These are phyloP conservation scores for bread wheat (Triticum aestivum) DNA, from an alignment of 176 grass and related monocot genomes.

Conservation along the genomic window DNA sequence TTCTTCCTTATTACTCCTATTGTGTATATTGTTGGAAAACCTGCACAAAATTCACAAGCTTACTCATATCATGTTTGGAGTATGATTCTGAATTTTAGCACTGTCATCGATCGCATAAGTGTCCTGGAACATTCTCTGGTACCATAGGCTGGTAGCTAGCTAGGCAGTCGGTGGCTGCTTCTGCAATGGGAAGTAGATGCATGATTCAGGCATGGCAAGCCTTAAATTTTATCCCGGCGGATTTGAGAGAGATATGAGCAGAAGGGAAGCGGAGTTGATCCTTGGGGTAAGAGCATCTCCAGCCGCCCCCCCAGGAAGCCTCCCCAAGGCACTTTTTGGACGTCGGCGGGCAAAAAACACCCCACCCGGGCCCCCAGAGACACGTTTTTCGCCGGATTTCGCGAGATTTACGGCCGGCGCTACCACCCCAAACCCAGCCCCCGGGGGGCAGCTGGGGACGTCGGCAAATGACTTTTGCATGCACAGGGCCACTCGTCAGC, in stretches of 20 bases:
- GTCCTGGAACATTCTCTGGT: neutral
- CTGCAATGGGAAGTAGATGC: conserved; percentile 56
- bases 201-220: conserved; percentile 74
- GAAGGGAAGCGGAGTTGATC: conserved; percentile 76
- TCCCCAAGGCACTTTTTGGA: no score
- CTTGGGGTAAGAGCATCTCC: conserved; percentile 40
- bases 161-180: conserved; percentile 59
- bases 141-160: conserved; percentile 62
- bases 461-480: no score
- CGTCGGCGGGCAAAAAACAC: no score
- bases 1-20: neutral
- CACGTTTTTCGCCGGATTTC: no score
- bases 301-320: no score
- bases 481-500: no score
- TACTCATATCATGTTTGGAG: neutral
- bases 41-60: neutral
- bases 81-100: neutral
- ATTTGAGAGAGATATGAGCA: conserved; percentile 74
- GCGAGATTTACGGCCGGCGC: no score
- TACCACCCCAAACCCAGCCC: no score
- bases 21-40: no score
- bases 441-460: no score
- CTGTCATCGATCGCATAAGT: neutral
- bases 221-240: conserved; percentile 72
- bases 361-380: no score